Base-by-base conservation (phyloP, 2,329 filamentous ascomycete genomes). In the Camptophora hylomeconis region DNA sequence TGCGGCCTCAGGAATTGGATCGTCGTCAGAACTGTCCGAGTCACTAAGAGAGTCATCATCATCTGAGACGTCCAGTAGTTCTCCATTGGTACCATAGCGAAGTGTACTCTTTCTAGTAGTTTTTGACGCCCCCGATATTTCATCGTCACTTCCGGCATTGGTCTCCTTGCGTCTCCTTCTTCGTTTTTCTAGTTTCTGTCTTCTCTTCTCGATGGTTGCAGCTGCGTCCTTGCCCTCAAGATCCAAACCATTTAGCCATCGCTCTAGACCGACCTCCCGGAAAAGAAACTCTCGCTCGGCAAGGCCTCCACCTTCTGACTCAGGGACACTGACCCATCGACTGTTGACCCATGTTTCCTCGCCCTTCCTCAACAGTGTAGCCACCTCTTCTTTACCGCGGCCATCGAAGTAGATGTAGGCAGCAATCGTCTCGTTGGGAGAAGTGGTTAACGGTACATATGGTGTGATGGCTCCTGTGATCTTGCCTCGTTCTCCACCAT, bases 261-360 rank as follows among this genome's bases (percentile, higher is more conserved):
- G 69, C 59, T 98, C 89, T 30, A 98, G 62, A 2, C 89, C 89
- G 26, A 98, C 89, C 54, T 98, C 89, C 32, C 87, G 80, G 58
- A 98, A 98, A 40, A 98, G 61, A 45, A 98, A 98, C 52, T 98
- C 89, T 40, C 89, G 75, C 61, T 98, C 89, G 17, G 89, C 89
- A 24, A 98, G 70, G 22, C 89, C 89, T 27, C 89, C 89, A 17
- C 87, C 87, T 56, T 95, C 87, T 14, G 78, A 73, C 16, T 86
- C 77, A 3, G 87, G 83, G 5, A 98, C 75, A 50, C 92, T 87
- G 27, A 98, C 89, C 89, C 89, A 98, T 45, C 89, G 70, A 32
- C 84, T 94, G 50, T 95, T 98, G 14, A 98, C 92, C 89, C 89
- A 98, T 2, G 89, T 98, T 58, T 98, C 89, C 52, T 95, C 89